Conservation (phyloP, 352 stramenopile species). For the Pelagophyceae sp. region DNA sequence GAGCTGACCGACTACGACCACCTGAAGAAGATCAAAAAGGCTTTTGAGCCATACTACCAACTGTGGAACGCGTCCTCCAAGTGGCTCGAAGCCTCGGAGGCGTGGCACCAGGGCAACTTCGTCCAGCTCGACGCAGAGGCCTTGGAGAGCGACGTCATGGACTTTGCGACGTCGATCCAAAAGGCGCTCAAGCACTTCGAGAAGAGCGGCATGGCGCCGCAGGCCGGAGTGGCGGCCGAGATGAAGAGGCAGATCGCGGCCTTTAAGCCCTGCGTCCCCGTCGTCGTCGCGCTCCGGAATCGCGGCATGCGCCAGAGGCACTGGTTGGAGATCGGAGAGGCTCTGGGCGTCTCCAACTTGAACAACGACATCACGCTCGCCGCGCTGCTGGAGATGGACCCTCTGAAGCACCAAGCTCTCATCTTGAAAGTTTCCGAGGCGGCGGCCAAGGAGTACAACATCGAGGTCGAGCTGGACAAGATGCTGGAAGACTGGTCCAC, state of each 20-base stretch:
- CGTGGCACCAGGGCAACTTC: conserved; percentile 76
- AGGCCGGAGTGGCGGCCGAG: conserved; percentile 66
- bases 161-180: conserved; percentile 45
- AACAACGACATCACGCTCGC: conserved; percentile 44
- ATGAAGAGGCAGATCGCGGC: conserved; percentile 74
- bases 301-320: conserved; percentile 81
- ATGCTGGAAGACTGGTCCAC: conserved; percentile 75
- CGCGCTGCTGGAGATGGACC: conserved; percentile 57
- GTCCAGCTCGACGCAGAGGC: conserved; percentile 73
- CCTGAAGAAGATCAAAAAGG: conserved; percentile 69
- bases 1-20: conserved; percentile 78
- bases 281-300: conserved; percentile 69
- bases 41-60: conserved; percentile 78
- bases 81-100: conserved; percentile 74
- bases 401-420: conserved; percentile 68
- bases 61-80: conserved; percentile 76
- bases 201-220: conserved; percentile 65
- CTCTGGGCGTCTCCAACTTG: conserved; percentile 59
- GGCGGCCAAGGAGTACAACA: conserved; percentile 76
- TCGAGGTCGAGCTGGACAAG: conserved; percentile 76
- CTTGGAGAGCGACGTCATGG: conserved; percentile 54
- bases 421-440: conserved; percentile 57
- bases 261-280: conserved; percentile 67
- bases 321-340: conserved; percentile 77
- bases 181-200: conserved; percentile 82